phyloP scores from a whole-genome alignment of 345 rosid species.

The Ceriops zippeliana region DNA sequence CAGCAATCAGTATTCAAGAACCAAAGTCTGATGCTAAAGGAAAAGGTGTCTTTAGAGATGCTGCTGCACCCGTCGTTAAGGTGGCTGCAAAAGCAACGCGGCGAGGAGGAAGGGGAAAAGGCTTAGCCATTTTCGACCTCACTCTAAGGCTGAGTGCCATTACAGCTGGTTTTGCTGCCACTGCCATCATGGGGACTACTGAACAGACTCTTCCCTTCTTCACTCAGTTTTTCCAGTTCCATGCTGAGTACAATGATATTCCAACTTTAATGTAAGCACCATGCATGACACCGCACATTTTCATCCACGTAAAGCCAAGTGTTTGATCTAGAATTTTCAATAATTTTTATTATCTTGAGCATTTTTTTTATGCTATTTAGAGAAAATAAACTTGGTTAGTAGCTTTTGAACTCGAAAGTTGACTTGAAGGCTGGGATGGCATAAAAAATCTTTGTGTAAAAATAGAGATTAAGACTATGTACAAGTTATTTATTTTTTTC shows the following conservation, averaged over 20 bases:
- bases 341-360: too few relatives aligned
- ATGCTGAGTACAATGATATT: conserved; percentile 48
- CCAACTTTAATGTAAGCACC: conserved; percentile 34
- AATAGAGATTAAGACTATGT: not conserved
- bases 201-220: conserved; percentile 53
- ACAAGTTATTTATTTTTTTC: not conserved
- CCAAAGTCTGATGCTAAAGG: conserved; percentile 22
- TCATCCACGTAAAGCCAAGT: too few relatives aligned
- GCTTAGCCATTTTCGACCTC: conserved; percentile 45
- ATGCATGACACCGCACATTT: not conserved
- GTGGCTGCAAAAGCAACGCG: conserved; percentile 4
- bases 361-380: too few relatives aligned
- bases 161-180: conserved; percentile 40
- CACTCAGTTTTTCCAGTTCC: conserved; percentile 66
- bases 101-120: conserved; percentile 37
- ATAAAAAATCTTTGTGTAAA: too few relatives aligned
- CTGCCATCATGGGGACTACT: conserved; percentile 38
- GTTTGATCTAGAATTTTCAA: too few relatives aligned
- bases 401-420: too few relatives aligned
- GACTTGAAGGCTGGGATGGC: too few relatives aligned
- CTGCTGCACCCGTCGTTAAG: not conserved
- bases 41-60: conserved; percentile 19
- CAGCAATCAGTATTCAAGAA: conserved; percentile 15
- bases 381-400: too few relatives aligned
- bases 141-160: conserved; percentile 37